Evolutionary conservation across 495 filamentous ascomycete genomes (phyloP).

Genomic region (Rusavskia elegans): DNA sequence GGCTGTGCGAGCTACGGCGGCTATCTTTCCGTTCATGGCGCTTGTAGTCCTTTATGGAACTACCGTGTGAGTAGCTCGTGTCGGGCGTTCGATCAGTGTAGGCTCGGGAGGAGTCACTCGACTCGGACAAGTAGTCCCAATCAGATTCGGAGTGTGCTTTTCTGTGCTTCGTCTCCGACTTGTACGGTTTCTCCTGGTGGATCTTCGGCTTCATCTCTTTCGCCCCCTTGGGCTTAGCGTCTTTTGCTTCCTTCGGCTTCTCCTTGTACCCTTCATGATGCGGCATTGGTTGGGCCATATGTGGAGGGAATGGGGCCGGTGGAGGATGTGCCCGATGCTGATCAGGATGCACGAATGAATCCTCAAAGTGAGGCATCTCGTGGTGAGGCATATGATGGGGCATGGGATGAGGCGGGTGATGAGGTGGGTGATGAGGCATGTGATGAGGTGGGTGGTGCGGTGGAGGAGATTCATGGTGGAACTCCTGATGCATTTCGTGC

Average conservation of each 20-base stretch:
- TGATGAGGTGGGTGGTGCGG: neutral
- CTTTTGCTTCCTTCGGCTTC: neutral
- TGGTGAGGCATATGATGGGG: neutral
- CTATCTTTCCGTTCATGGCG: neutral
- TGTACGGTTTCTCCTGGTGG: neutral
- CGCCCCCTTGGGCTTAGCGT: neutral
- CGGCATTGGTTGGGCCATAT: neutral
- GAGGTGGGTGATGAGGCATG: neutral
- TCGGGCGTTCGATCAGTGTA: neutral
- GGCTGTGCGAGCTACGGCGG: constrained; percentile 1
- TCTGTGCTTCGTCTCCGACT: neutral
- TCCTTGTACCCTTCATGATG: neutral
- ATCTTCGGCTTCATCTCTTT: neutral
- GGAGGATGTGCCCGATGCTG: neutral
- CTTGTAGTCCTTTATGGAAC: neutral
- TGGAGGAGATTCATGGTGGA: neutral
- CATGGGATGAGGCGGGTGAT: neutral
- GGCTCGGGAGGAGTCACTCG: neutral
- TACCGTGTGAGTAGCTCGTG: neutral
- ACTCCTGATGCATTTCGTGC: neutral
- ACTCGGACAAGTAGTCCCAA: neutral
- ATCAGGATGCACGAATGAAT: neutral
- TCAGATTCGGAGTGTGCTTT: neutral
- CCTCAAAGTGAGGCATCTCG: neutral
- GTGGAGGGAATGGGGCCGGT: neutral